Percentiles rank a stretch among this genome's conserved stretches.
Conservation (phyloP, 2,329 filamentous ascomycete species). For the Curvularia verruculosa region DNA sequence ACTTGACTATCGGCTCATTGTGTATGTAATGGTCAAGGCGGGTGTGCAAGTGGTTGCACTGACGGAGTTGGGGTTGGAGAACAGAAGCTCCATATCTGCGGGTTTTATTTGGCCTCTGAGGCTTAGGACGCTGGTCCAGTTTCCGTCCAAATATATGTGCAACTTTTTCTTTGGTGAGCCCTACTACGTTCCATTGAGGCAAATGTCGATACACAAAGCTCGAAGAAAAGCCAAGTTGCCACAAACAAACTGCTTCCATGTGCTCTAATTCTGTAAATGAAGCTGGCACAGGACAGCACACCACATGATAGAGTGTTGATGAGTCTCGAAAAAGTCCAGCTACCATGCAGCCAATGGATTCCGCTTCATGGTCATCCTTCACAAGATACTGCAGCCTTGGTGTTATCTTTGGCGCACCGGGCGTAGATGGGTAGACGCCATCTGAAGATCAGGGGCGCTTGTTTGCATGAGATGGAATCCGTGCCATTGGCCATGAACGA, state of each 20-base stretch:
- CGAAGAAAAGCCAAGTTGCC: constrained; percentile 3
- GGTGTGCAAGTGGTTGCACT: too few relatives aligned
- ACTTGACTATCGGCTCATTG: too few relatives aligned
- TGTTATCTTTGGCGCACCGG: background rate
- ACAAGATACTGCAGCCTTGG: background rate
- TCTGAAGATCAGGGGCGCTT: background rate
- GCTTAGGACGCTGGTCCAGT: too few relatives aligned
- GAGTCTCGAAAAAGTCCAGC: constrained; percentile 1
- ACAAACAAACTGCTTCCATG: constrained; percentile 1
- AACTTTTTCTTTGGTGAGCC: constrained; percentile 9
- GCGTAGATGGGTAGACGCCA: background rate
- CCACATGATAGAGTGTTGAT: background rate
- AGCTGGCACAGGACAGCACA: constrained; percentile 6
- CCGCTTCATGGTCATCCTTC: background rate
- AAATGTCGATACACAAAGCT: constrained; percentile 6
- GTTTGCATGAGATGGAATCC: background rate
- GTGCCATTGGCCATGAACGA: background rate
- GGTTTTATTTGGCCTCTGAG: too few relatives aligned
- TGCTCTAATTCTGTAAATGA: constrained; percentile 5
- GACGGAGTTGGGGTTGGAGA: too few relatives aligned
- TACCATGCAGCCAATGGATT: background rate
- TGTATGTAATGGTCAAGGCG: too few relatives aligned
- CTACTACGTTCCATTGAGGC: constrained; percentile 12
- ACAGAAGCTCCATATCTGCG: too few relatives aligned
- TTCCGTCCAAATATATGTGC: too few relatives aligned